phyloP scores from a whole-genome alignment of 805 yeast species.

The Yarrowia divulgata region DNA sequence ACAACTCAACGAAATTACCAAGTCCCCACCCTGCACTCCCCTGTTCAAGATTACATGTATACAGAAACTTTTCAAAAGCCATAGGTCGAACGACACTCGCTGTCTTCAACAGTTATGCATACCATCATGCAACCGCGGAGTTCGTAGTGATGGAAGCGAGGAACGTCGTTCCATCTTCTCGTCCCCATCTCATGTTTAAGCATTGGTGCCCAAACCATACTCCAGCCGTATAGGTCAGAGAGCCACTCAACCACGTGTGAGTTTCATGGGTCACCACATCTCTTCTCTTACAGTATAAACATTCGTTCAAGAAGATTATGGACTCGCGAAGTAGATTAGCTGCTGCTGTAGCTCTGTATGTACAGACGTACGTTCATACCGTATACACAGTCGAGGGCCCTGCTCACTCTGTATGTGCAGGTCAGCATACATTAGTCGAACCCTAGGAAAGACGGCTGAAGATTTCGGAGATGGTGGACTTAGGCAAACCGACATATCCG shows the following conservation, averaged over 20 bases:
- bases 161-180: background rate
- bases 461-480: background rate
- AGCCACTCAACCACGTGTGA: background rate
- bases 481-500: background rate
- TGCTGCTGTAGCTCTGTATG: too few species aligned
- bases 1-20: background rate
- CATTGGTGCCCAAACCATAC: background rate
- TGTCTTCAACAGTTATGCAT: background rate
- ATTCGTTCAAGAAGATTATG: background rate
- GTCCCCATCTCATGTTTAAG: background rate
- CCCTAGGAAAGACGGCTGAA: background rate
- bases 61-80: background rate
- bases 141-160: background rate
- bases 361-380: too few species aligned
- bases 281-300: background rate
- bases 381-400: too few species aligned
- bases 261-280: background rate
- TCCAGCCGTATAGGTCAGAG: background rate
- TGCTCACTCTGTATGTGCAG: background rate
- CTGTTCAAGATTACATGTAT: background rate
- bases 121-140: conserved; percentile 1
- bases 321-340: too few species aligned
- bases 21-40: background rate
- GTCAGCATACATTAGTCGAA: background rate
- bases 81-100: background rate